Evolutionary conservation across 148 eudicot genomes (phyloP).

Genomic region (Mesembryanthemum crystallinum): DNA sequence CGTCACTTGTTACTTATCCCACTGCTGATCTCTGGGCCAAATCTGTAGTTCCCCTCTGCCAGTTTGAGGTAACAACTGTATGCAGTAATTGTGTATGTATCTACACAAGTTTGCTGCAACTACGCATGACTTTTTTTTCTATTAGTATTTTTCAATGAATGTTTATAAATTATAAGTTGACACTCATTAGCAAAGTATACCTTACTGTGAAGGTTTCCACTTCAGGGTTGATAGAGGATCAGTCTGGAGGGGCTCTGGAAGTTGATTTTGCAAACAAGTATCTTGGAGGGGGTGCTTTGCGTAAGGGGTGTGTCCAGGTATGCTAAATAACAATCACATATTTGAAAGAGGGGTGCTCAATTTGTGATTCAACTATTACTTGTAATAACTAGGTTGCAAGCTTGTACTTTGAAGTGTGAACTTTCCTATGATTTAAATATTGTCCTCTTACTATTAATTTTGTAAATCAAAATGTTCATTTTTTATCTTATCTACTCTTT

Average conservation of each 20-base stretch:
- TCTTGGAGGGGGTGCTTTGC: conserved; percentile 91
- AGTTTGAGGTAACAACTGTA: conserved; percentile 54
- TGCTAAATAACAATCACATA: conserved; percentile 2
- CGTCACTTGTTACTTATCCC: conserved; percentile 45
- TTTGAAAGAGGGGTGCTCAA: neutral
- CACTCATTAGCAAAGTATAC: neutral
- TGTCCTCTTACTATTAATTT: too few species aligned
- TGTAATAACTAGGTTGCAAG: neutral
- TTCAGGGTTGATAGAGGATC: conserved; percentile 92
- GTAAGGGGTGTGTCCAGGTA: conserved; percentile 90
- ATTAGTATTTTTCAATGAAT: too few species aligned
- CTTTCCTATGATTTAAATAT: too few species aligned
- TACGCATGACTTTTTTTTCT: conserved; percentile 10
- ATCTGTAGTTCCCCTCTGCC: conserved; percentile 59
- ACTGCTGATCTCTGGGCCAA: conserved; percentile 60
- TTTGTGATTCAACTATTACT: conserved; percentile 1
- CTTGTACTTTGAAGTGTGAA: too few species aligned
- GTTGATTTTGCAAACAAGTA: conserved; percentile 96
- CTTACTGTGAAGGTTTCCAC: conserved; percentile 44
- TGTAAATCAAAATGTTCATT: too few species aligned
- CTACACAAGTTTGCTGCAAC: neutral
- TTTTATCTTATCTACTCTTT: too few species aligned
- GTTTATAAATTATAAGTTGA: neutral
- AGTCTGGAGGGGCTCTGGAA: conserved; percentile 62
- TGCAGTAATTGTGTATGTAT: neutral